phyloP scores from a whole-genome alignment of 805 yeast species.

The Debaryomyces prosopidis region DNA sequence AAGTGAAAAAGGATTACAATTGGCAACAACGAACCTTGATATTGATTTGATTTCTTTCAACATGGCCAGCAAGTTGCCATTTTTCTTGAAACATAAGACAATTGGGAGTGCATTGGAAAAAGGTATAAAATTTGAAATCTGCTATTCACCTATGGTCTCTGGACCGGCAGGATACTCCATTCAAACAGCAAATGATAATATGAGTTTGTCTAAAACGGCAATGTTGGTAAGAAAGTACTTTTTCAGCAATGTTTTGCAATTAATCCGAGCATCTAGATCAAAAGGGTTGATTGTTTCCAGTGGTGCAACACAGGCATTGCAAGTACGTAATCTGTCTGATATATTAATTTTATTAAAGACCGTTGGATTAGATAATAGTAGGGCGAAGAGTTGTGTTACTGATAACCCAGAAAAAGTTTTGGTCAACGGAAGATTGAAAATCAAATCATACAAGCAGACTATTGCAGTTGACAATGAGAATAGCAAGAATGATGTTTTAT shows the following conservation, averaged over 20 bases:
- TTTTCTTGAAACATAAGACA: constrained; percentile 78
- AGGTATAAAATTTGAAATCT: constrained; percentile 81
- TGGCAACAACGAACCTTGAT: constrained; percentile 74
- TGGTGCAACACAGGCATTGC: constrained; percentile 62
- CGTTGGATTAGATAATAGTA: constrained; percentile 67
- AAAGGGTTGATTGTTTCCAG: constrained; percentile 79
- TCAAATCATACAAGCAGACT: constrained; percentile 76
- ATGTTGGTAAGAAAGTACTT: constrained; percentile 56
- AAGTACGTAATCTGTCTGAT: constrained; percentile 68
- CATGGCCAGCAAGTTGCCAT: constrained; percentile 64
- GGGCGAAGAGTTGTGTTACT: constrained; percentile 60
- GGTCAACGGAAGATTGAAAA: constrained; percentile 71
- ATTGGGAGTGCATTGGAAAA: constrained; percentile 79
- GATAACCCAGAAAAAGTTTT: constrained; percentile 64
- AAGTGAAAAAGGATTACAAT: constrained; percentile 74
- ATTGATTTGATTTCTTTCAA: constrained; percentile 80
- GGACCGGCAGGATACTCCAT: constrained; percentile 31
- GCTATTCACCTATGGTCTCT: constrained; percentile 57
- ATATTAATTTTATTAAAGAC: constrained; percentile 62
- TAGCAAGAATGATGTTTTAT: constrained; percentile 26
- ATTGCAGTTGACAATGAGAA: constrained; percentile 51
- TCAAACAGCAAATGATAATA: constrained; percentile 15
- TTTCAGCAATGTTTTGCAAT: constrained; percentile 69
- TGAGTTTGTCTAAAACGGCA: constrained; percentile 19
- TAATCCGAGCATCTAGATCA: constrained; percentile 77